Evolutionary conservation across 352 stramenopile species (phyloP).

Genomic region (Pythium aphanidermatum): DNA sequence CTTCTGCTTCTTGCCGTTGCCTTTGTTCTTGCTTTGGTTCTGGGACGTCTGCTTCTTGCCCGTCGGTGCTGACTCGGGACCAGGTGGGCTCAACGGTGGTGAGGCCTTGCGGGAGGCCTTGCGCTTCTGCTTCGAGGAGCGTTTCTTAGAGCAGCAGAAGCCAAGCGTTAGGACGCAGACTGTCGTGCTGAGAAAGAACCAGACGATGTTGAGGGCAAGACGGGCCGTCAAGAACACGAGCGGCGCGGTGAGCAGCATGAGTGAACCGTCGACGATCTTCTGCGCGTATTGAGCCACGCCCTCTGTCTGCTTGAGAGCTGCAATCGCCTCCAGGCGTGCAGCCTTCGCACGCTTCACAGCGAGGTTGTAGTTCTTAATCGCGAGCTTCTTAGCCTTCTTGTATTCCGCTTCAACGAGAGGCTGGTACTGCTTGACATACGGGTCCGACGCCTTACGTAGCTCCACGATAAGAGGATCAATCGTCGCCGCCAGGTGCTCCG

Average conservation of each 20-base stretch:
- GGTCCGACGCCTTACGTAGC: conserved; percentile 37
- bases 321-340: conserved; percentile 42
- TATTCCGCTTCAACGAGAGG: conserved; percentile 45
- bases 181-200: conserved; percentile 48
- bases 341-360: conserved; percentile 37
- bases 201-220: conserved; percentile 39
- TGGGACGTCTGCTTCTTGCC: conserved; percentile 5
- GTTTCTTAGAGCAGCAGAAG: conserved; percentile 51
- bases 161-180: conserved; percentile 49
- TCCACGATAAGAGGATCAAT: conserved; percentile 54
- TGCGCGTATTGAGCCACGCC: conserved; percentile 50
- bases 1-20: conserved; percentile 20
- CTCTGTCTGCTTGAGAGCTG: conserved; percentile 52
- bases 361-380: conserved; percentile 34
- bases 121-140: conserved; percentile 38
- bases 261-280: conserved; percentile 55
- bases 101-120: conserved; percentile 37
- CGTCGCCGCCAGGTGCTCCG: conserved; percentile 56
- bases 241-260: conserved; percentile 40
- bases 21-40: background rate
- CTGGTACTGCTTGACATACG: conserved; percentile 50
- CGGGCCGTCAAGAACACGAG: conserved; percentile 44
- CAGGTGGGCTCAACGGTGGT: conserved; percentile 2
- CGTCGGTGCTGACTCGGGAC: conserved; percentile 4
- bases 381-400: conserved; percentile 30